Base-by-base conservation (phyloP, 345 rosid species). In the Hibiscus tridactylites region DNA sequence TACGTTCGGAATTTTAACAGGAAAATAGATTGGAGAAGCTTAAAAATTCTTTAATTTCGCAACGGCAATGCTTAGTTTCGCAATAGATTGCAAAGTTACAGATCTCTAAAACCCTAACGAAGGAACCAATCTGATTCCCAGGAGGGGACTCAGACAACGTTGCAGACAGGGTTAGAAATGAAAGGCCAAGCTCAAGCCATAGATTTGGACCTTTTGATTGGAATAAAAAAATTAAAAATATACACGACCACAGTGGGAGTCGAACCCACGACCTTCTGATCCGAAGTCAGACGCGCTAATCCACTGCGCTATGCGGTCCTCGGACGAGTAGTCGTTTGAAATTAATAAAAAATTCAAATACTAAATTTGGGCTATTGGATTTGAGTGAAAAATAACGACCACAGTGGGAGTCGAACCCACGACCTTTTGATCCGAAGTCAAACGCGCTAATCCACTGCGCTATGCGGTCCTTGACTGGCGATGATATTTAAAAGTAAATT, bases 251-350 rank as follows among this genome's bases (percentile, higher is more conserved):
- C 88, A 86, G 85, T 85, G 90, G 88, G 88, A 85, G 90, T 89
- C 97, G 97, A 91, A 85, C 91, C 89, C 91, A 88, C 97, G 96
- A 91, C 96, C 97, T 91, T 88, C 87, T 91, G 96, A 93, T 90
- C 94, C 97, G 92, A 93, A 93, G 97, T 89, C 96, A 89, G 89
- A 42, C 93, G 97, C 94, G 91, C 94, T 88, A 90, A 90, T 90
- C 92, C 92, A 90, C 95, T 90, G 92, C 95, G 91, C 98, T 90
- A 90, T 88, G 94, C 96, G 88, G 89, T 85, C 83, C 1, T 39
- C 4, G 3, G 37, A 35, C 4, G 7, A 0, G 5, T 0, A 5
- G 1, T 0, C 4, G 0, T 35, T 35, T 4, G 6, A 31, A 31
- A 31, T 31, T 31, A 31, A 21, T 21, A 29, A 0, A 1, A 35